A percentile compares a stretch with the other conserved stretches of the same genome.
Conservation (phyloP, 2,329 filamentous ascomycete species). For the Zymoseptoria brevis region DNA sequence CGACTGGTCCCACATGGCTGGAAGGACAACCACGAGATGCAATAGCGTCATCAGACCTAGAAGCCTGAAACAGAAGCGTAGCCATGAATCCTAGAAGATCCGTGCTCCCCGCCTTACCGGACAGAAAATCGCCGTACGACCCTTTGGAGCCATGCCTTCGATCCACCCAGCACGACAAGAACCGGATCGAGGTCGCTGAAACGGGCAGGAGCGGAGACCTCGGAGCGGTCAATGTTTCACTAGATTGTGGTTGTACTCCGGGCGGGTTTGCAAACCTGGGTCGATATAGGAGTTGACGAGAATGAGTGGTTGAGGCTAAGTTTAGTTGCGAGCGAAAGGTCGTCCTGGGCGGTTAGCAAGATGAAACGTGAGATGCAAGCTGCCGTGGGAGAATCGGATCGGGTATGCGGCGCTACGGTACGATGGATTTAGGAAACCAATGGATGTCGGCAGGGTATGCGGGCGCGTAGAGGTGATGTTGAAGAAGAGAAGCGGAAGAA, state of each 20-base stretch:
- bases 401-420: slow-evolving; percentile 8
- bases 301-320: slow-evolving; percentile 18
- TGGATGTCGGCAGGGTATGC: neutral
- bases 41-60: slow-evolving; percentile 13
- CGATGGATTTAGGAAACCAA: neutral
- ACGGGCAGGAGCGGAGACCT: slow-evolving; percentile 10
- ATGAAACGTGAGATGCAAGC: slow-evolving; percentile 20
- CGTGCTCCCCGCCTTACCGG: slow-evolving; percentile 10
- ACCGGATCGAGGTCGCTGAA: slow-evolving; percentile 10
- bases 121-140: slow-evolving; percentile 1
- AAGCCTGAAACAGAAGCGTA: slow-evolving; percentile 22
- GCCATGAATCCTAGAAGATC: slow-evolving; percentile 18
- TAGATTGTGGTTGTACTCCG: neutral
- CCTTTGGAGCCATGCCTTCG: slow-evolving; percentile 7
- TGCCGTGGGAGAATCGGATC: slow-evolving; percentile 8
- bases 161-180: slow-evolving; percentile 5
- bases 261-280: neutral
- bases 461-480: neutral
- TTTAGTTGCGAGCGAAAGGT: slow-evolving; percentile 19
- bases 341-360: slow-evolving; percentile 21
- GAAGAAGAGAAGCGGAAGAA: neutral
- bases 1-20: neutral
- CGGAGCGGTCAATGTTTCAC: slow-evolving; percentile 8
- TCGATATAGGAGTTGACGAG: neutral
- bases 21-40: slow-evolving; percentile 13